These are phyloP conservation scores for Pouteria glomerata DNA, from an alignment of 148 eudicot genomes.

Conservation along the genomic window DNA sequence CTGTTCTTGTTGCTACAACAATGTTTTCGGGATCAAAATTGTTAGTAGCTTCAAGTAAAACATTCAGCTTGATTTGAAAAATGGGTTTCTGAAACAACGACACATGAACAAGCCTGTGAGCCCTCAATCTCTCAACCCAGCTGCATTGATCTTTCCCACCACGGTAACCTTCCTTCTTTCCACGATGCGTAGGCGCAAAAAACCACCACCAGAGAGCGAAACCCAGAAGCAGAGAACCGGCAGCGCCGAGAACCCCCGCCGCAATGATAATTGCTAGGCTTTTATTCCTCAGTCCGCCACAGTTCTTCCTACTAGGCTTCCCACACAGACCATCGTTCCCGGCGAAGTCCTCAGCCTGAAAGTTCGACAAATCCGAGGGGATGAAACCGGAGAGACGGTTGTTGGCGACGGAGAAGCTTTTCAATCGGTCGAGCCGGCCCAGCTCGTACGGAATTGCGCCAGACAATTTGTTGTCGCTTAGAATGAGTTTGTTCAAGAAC, in stretches of 20 bases:
- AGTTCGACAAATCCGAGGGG: slow-evolving; percentile 28
- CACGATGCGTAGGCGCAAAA: not conserved
- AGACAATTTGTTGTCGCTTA: slow-evolving; percentile 40
- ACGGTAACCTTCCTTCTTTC: slow-evolving; percentile 27
- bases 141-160: slow-evolving; percentile 30
- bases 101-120: slow-evolving; percentile 56
- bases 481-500: slow-evolving; percentile 39
- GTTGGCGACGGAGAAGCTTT: slow-evolving; percentile 34
- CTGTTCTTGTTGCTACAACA: slow-evolving; percentile 40
- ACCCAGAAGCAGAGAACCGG: slow-evolving; percentile 20
- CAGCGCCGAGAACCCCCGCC: slow-evolving; percentile 57
- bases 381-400: slow-evolving; percentile 49
- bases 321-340: slow-evolving; percentile 67
- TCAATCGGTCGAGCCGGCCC: slow-evolving; percentile 31
- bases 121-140: too few relatives aligned
- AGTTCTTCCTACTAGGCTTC: slow-evolving; percentile 29
- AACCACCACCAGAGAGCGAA: slow-evolving; percentile 2
- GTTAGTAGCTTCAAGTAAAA: slow-evolving; percentile 53
- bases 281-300: slow-evolving; percentile 50
- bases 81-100: slow-evolving; percentile 61
- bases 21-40: slow-evolving; percentile 38
- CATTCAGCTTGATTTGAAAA: slow-evolving; percentile 48
- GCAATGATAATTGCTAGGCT: slow-evolving; percentile 44
- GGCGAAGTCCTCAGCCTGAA: slow-evolving; percentile 16
- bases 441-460: slow-evolving; percentile 46